These are phyloP conservation scores for Penicillium paradoxum DNA, from an alignment of 495 filamentous ascomycete species.

Conservation along the genomic window DNA sequence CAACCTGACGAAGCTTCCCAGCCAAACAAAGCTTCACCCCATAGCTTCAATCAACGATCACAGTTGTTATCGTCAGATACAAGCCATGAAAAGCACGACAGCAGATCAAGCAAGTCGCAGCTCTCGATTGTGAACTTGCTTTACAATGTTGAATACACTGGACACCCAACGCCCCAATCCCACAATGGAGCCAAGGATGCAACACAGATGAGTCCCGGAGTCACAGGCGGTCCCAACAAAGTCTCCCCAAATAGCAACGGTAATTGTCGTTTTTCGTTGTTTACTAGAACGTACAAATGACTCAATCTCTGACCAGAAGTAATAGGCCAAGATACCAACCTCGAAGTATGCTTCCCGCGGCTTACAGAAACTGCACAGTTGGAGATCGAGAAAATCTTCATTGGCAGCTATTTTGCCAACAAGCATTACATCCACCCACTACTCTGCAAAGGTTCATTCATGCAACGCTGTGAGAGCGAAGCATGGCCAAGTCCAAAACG, in stretches of 20 bases:
- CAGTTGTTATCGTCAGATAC: background rate
- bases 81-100: background rate
- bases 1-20: background rate
- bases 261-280: background rate
- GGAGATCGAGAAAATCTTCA: conserved; percentile 27
- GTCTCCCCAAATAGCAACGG: background rate
- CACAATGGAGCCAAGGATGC: background rate
- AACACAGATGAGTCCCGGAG: background rate
- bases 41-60: background rate
- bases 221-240: background rate
- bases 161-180: conserved; percentile 8
- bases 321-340: background rate
- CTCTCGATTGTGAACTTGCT: conserved; percentile 26
- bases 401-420: conserved; percentile 25
- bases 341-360: background rate
- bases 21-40: background rate
- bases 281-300: too few relatives aligned
- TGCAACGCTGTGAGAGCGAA: conserved; percentile 21
- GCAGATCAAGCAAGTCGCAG: conserved; percentile 8
- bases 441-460: conserved; percentile 18
- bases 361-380: conserved; percentile 14
- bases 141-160: conserved; percentile 20
- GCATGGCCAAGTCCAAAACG: conserved; percentile 13
- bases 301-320: background rate
- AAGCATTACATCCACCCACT: conserved; percentile 26